Conservation (phyloP, 202 grass and related monocot species). For the Carex arenaria region DNA sequence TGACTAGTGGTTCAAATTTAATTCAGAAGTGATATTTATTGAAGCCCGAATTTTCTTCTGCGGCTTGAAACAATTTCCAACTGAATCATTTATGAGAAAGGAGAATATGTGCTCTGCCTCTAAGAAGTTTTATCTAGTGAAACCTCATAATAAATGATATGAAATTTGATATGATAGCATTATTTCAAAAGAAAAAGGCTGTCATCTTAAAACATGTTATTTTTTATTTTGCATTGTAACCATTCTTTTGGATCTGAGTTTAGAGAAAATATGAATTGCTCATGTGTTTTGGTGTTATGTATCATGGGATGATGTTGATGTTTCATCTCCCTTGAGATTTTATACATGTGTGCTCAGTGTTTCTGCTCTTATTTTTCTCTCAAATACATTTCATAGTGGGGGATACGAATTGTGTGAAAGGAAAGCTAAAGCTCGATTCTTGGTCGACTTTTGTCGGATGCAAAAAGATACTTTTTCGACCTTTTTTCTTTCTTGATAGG, state of each 20-base stretch:
- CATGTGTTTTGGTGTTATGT: not conserved
- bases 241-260: slow-evolving; percentile 20
- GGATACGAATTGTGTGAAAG: not conserved
- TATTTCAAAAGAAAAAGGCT: not conserved
- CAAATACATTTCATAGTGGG: too few relatives aligned
- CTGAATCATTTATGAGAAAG: slow-evolving; percentile 8
- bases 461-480: not conserved
- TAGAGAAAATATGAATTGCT: not conserved
- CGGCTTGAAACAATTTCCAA: slow-evolving; percentile 17
- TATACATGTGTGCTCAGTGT: not conserved
- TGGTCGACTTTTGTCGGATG: not conserved
- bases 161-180: not conserved
- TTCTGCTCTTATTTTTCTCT: too few relatives aligned
- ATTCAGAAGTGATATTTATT: slow-evolving; percentile 30
- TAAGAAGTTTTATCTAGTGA: not conserved
- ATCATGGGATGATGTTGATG: slow-evolving; percentile 5
- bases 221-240: not conserved
- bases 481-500: not conserved
- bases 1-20: slow-evolving; percentile 17
- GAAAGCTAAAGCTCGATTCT: not conserved
- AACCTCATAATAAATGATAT: slow-evolving; percentile 13
- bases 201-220: not conserved
- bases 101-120: not conserved
- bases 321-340: not conserved
- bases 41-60: not conserved